Conservation (phyloP, 192 early-diverging fungal genomes). For the Gonapodya prolifera region DNA sequence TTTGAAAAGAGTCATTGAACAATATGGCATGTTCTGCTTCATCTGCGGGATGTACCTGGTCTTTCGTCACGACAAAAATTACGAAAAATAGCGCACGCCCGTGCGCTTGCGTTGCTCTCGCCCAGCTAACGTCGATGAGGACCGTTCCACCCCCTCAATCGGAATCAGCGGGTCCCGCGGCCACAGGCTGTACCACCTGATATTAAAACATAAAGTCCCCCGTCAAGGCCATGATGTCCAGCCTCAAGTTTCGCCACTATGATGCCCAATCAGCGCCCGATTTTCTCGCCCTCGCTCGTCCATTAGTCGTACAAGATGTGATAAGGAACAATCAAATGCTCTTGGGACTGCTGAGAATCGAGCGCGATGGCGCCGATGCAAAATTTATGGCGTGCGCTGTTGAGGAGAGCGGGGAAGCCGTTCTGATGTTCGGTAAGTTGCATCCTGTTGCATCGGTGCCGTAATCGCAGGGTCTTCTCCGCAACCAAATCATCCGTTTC, state of each 20-base stretch:
- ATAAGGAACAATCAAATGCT: neutral
- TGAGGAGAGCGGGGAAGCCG: neutral
- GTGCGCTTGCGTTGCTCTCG: neutral
- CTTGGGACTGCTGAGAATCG: neutral
- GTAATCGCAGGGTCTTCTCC: neutral
- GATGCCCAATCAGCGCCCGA: neutral
- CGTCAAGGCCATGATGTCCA: neutral
- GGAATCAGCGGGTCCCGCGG: no score
- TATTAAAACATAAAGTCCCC: neutral
- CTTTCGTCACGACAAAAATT: neutral
- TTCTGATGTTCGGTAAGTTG: neutral
- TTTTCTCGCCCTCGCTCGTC: neutral
- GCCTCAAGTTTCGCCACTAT: neutral
- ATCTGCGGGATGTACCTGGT: neutral
- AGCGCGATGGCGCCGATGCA: neutral
- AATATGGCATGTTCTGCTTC: neutral
- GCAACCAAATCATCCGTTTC: neutral
- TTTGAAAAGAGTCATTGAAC: no score
- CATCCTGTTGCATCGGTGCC: neutral
- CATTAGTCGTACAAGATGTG: neutral
- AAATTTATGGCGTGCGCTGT: neutral
- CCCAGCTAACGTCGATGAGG: neutral
- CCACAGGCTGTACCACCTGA: neutral
- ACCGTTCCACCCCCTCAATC: neutral
- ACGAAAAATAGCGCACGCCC: neutral